Base-by-base conservation (phyloP, 164 flowering plant genomes). In the Berberis thunbergii region DNA sequence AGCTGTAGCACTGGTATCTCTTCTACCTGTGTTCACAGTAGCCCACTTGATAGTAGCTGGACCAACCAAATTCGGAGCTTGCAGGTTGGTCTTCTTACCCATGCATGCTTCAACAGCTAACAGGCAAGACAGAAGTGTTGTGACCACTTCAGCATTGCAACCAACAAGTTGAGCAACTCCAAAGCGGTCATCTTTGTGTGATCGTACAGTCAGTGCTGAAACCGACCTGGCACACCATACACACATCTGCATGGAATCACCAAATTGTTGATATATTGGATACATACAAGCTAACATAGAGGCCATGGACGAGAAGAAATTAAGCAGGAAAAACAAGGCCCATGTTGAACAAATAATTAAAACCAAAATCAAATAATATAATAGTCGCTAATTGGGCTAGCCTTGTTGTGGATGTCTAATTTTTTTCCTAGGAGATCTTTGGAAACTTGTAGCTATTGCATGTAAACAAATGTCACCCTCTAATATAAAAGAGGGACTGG, bases 131-230 rank as follows among this genome's bases (percentile, higher is more conserved):
- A 91, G 45, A 43, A 95, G 79, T 1, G 94, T 78, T 46, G 97
- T 86, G 49, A 89, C 62, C 43, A 79, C 91, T 63, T 79, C 77
- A 55, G 88, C 84, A 69, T 91, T 89, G 80, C 91, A 82, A 12
- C 97, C 96, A 2, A 94, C 75, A 49, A 95, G 87, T 64, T 95
- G 99, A 57, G 97, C 97, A 41, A 89, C 88, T 8, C 99, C 97
- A 62, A 78, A 88, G 54, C 86, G 75, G 71, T 95, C 99, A 70
- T 95, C 99, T 57, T 70, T 78, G 61, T 63, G 94, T 4, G 99
- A 95, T 38, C 70, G 64, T 45, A 85, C 84, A 58, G 96, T 89
- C 70, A 91, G 67, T 39, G 92, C 80, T 41, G 94, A 81, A 48
- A 74, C 73, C 11, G 81, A 64, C 62, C 83, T 79, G 2, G 96